A percentile compares a stretch with the other conserved stretches of the same genome.
Evolutionary conservation across 2,329 filamentous ascomycete genomes (phyloP).

Genomic region (Diaporthe velutina): DNA sequence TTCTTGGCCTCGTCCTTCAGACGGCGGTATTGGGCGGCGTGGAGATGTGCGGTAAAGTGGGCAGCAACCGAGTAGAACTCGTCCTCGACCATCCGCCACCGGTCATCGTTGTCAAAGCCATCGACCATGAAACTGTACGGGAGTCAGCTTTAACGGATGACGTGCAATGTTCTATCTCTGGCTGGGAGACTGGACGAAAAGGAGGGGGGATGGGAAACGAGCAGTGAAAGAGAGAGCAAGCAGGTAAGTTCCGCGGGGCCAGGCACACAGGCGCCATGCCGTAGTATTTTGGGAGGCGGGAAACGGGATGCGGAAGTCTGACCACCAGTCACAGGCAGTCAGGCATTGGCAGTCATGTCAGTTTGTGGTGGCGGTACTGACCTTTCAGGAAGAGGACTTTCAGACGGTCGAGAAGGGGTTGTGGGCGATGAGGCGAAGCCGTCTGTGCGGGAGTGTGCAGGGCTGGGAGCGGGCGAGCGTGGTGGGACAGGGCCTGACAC

Average conservation of each 20-base stretch:
- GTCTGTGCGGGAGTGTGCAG: not conserved
- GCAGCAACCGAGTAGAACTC: constrained; percentile 78
- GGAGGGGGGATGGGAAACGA: not conserved
- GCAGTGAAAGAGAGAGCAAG: not conserved
- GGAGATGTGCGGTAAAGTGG: constrained; percentile 79
- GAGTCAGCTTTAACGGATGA: not conserved
- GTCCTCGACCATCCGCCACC: constrained; percentile 87
- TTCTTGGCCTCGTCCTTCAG: constrained; percentile 70
- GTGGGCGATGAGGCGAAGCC: not conserved
- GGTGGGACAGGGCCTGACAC: constrained; percentile 24
- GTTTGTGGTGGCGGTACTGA: not conserved
- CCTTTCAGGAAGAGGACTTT: constrained; percentile 24
- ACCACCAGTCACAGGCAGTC: constrained; percentile 9
- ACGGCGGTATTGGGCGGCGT: constrained; percentile 81
- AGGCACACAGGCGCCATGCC: not conserved
- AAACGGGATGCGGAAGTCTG: constrained; percentile 4
- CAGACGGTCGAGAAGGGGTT: not conserved
- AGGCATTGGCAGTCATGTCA: not conserved
- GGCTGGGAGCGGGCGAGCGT: not conserved
- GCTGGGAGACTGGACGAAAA: not conserved
- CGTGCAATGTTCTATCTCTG: not conserved
- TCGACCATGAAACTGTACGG: constrained; percentile 71
- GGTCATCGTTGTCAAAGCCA: constrained; percentile 76
- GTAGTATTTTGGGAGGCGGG: not conserved
- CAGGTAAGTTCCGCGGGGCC: no score